phyloP scores from a whole-genome alignment of 768 basidiomycete species.

The Mycena polygramma region DNA sequence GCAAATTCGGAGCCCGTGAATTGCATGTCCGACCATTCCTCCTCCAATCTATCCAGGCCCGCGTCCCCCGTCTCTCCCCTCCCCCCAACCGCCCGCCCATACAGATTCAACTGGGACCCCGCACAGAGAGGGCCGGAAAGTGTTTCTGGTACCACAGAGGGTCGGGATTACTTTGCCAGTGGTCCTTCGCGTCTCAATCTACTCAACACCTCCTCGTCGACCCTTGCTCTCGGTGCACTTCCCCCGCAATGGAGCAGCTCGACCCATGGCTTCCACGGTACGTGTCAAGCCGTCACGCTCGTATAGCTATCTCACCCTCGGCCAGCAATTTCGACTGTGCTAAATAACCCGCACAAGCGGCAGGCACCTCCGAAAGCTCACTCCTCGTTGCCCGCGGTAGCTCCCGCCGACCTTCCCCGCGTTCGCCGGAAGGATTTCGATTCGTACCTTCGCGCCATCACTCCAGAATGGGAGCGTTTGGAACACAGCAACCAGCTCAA shows the following conservation, averaged over 20 bases:
- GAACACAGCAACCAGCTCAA: constrained; percentile 59
- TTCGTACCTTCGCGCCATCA: constrained; percentile 78
- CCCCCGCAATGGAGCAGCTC: constrained; percentile 84
- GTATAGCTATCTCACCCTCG: constrained; percentile 6
- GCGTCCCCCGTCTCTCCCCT: constrained; percentile 65
- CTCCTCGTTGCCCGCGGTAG: constrained; percentile 78
- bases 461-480: constrained; percentile 84
- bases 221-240: constrained; percentile 61
- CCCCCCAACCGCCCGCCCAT: constrained; percentile 66
- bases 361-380: constrained; percentile 92
- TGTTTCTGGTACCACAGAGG: constrained; percentile 79
- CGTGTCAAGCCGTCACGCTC: constrained; percentile 40
- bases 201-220: constrained; percentile 64
- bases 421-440: constrained; percentile 89
- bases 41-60: constrained; percentile 71
- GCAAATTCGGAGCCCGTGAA: constrained; percentile 10
- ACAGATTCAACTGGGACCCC: constrained; percentile 85
- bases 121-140: constrained; percentile 75
- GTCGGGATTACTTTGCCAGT: constrained; percentile 70
- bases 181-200: constrained; percentile 63
- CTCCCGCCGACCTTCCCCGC: constrained; percentile 82
- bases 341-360: constrained; percentile 89
- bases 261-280: constrained; percentile 91
- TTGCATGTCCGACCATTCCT: constrained; percentile 56
- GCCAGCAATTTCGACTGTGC: constrained; percentile 91